Base-by-base conservation (phyloP, 2,329 filamentous ascomycete species). In the Penicillium nordicum region DNA sequence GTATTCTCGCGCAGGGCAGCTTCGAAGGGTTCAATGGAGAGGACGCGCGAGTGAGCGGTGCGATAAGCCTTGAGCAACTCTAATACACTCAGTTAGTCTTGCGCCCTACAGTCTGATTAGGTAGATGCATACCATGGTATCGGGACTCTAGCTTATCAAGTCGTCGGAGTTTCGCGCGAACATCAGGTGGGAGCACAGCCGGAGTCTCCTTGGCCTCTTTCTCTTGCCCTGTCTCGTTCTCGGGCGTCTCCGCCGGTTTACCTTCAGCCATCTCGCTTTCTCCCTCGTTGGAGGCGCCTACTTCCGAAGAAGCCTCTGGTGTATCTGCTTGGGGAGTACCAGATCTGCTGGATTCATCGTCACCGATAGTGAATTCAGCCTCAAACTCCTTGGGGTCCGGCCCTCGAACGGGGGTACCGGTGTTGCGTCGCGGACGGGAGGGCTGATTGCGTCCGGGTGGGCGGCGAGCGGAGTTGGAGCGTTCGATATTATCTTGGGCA, bases 21-120 rank as follows among this genome's bases (percentile, higher is more conserved):
- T 76, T 99, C 94, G 72, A 99, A 99, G 0, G 91, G 89, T 69
- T 97, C 94, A 67, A 97, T 95, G 3, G 89, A 85, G 12, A 89
- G 85, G 41, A 92, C 90, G 50, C 92, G 87, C 55, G 89, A 85
- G 77, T 99, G 93, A 18, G 94, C 94, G 62, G 92, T 87, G 59
- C 92, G 86, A 75, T 99, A 99, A 9, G 93, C 96, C 55, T 91
- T 88, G 48, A 97, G 80, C 0, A 99, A 81, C 68, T 97, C 93
- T 91, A 63, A 63, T n/a, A 57, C 32, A 61, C 50, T 14, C 53
- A 21, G 29, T 51, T 14, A 45, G 51, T 48, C n/a, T 23, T 44
- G 23, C 5, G n/a, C 34, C 12, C 12, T 23, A n/a, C 29, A 16
- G 21, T 25, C 16, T 43, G 61, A 61, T 45, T 38, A 43, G 18